Percentiles rank a stretch among this genome's conserved stretches.
These are phyloP conservation scores for Rusavskia elegans DNA, from an alignment of 495 filamentous ascomycete species.

Conservation along the genomic window DNA sequence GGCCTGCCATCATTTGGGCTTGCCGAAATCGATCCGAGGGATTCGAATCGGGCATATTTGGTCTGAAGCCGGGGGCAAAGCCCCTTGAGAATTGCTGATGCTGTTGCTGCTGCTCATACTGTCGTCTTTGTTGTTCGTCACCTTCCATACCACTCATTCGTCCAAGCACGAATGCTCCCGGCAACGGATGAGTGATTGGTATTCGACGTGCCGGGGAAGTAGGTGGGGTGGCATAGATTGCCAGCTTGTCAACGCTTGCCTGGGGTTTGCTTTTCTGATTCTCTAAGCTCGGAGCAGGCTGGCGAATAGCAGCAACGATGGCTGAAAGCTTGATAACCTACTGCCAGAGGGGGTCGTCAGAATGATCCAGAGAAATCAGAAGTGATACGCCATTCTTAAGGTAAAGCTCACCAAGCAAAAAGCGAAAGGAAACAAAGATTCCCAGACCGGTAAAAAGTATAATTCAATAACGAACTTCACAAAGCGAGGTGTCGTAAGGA, in stretches of 20 bases:
- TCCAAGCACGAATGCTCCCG: constrained; percentile 24
- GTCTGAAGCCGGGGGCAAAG: constrained; percentile 3
- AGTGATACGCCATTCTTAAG: background rate
- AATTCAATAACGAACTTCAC: too few species aligned
- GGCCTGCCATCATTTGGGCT: constrained; percentile 5
- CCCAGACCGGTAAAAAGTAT: too few species aligned
- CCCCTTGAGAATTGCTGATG: constrained; percentile 26
- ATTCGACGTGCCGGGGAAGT: constrained; percentile 41
- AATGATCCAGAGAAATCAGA: background rate
- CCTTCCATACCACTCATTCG: constrained; percentile 52
- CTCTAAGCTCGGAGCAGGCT: background rate
- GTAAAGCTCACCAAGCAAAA: background rate
- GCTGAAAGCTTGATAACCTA: background rate
- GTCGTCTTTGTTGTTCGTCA: constrained; percentile 48
- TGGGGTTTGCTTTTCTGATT: too few species aligned
- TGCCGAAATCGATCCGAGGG: constrained; percentile 7
- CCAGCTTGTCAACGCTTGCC: constrained; percentile 34
- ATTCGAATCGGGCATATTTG: background rate
- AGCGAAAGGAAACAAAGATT: too few species aligned
- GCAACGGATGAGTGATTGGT: constrained; percentile 24
- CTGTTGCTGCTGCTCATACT: constrained; percentile 63
- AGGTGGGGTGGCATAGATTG: constrained; percentile 39
- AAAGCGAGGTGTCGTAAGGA: background rate
- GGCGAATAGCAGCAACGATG: background rate
- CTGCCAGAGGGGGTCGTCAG: background rate